Percentiles rank a stretch among this genome's conserved stretches.
These are phyloP conservation scores for Acacia acuminata DNA, from an alignment of 306 rosid species.

Conservation along the genomic window DNA sequence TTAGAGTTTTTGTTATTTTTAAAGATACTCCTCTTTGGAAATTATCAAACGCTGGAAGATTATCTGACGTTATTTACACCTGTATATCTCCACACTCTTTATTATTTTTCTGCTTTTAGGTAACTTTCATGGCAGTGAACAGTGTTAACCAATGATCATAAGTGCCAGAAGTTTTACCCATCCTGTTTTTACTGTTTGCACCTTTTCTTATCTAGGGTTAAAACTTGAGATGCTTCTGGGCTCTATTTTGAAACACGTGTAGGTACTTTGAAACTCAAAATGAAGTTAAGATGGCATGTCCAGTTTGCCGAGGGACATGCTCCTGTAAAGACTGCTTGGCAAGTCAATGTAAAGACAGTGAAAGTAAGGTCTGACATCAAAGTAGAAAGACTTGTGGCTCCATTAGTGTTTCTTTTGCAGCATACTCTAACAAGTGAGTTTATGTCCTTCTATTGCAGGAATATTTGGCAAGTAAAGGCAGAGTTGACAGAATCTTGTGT, in stretches of 20 bases:
- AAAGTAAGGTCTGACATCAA: slow-evolving; percentile 97
- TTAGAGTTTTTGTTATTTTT: neutral
- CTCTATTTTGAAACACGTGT: slow-evolving; percentile 33
- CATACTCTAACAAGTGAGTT: slow-evolving; percentile 39
- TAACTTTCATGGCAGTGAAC: slow-evolving; percentile 5
- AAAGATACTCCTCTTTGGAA: neutral
- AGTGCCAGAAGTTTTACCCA: slow-evolving; percentile 11
- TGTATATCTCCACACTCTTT: neutral
- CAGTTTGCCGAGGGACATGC: slow-evolving; percentile 91
- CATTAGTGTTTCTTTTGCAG: slow-evolving; percentile 24
- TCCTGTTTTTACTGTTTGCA: slow-evolving; percentile 20
- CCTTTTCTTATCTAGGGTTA: slow-evolving; percentile 22
- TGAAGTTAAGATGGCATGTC: slow-evolving; percentile 87
- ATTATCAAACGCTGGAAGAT: neutral
- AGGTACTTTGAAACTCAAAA: slow-evolving; percentile 77
- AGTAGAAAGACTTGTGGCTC: slow-evolving; percentile 36
- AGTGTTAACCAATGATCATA: slow-evolving; percentile 17
- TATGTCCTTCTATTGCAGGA: slow-evolving; percentile 55
- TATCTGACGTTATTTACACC: neutral
- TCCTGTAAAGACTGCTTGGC: slow-evolving; percentile 77
- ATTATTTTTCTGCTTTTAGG: neutral
- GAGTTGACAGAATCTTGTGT: slow-evolving; percentile 66
- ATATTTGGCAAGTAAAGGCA: slow-evolving; percentile 54
- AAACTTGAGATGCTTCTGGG: slow-evolving; percentile 19
- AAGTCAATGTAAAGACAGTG: slow-evolving; percentile 65